These are phyloP conservation scores for Cardamine occulta DNA, from an alignment of 345 rosid genomes.

Conservation along the genomic window DNA sequence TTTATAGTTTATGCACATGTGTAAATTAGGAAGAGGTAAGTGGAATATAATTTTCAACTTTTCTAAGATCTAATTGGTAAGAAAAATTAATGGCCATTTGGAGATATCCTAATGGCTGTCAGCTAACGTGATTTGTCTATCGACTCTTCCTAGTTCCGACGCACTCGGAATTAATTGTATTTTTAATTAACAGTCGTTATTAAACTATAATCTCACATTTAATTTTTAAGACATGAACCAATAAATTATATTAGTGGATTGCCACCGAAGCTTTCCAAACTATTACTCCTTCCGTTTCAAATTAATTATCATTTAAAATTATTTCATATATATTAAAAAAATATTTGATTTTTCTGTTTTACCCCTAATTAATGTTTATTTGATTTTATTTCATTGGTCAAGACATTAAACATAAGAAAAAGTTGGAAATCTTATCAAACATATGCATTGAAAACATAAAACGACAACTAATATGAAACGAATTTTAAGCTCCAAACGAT, in stretches of 20 bases:
- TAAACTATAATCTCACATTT: conserved; percentile 9
- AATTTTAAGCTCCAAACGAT: too few relatives aligned
- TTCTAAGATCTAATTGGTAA: conserved; percentile 32
- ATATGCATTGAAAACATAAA: too few relatives aligned
- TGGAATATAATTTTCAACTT: conserved; percentile 36
- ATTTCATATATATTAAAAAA: too few relatives aligned
- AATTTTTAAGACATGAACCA: not conserved
- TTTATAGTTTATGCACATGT: not conserved
- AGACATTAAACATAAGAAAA: too few relatives aligned
- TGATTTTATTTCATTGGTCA: too few relatives aligned
- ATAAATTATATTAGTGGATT: conserved; percentile 31
- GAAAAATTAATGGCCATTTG: conserved; percentile 33
- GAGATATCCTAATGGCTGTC: conserved; percentile 31
- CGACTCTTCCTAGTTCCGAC: conserved; percentile 33
- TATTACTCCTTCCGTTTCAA: too few relatives aligned
- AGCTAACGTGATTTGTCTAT: conserved; percentile 38
- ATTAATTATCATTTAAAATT: too few relatives aligned
- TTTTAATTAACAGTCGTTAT: conserved; percentile 17
- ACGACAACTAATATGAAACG: too few relatives aligned
- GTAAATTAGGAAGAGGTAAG: conserved; percentile 14
- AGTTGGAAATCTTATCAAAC: too few relatives aligned
- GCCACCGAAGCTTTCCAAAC: conserved; percentile 36
- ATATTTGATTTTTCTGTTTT: too few relatives aligned
- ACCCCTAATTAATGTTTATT: too few relatives aligned
- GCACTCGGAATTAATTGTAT: conserved; percentile 31